Percentiles rank a stretch among this genome's conserved stretches.
These are phyloP conservation scores for Bolboschoenoplectus hybrid DNA, from an alignment of 202 grass and related monocot genomes.

Conservation along the genomic window DNA sequence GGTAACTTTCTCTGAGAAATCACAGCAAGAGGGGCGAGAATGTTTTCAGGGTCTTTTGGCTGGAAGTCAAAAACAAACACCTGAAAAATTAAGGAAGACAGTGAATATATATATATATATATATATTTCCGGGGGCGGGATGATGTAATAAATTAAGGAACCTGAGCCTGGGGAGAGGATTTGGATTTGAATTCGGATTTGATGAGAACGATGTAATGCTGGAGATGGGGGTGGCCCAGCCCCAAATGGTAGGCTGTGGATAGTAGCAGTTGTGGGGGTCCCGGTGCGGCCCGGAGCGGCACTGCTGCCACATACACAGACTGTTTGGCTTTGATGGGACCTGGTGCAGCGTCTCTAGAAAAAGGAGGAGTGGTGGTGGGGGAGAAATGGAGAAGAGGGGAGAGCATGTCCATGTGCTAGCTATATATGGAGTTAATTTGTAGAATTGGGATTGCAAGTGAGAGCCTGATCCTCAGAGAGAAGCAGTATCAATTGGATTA, in stretches of 20 bases:
- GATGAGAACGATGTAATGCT: conserved; percentile 86
- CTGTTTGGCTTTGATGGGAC: conserved; percentile 32
- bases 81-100: conserved; percentile 37
- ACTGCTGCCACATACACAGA: conserved; percentile 74
- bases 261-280: conserved; percentile 59
- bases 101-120: too few relatives aligned
- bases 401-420: neutral
- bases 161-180: neutral
- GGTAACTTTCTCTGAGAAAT: conserved; percentile 60
- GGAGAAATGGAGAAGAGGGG: neutral
- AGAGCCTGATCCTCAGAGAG: too few relatives aligned
- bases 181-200: conserved; percentile 14
- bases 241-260: conserved; percentile 59
- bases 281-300: conserved; percentile 60
- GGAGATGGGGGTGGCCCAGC: conserved; percentile 62
- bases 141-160: neutral
- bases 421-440: too few relatives aligned
- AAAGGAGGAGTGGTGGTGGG: neutral
- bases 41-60: conserved; percentile 71
- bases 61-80: conserved; percentile 79
- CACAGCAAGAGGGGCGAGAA: conserved; percentile 50
- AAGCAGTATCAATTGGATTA: neutral
- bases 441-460: too few relatives aligned
- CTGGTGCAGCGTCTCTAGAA: neutral
- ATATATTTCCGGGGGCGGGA: too few relatives aligned